phyloP scores from a whole-genome alignment of 441 rosid species.

The Iberis amara region DNA sequence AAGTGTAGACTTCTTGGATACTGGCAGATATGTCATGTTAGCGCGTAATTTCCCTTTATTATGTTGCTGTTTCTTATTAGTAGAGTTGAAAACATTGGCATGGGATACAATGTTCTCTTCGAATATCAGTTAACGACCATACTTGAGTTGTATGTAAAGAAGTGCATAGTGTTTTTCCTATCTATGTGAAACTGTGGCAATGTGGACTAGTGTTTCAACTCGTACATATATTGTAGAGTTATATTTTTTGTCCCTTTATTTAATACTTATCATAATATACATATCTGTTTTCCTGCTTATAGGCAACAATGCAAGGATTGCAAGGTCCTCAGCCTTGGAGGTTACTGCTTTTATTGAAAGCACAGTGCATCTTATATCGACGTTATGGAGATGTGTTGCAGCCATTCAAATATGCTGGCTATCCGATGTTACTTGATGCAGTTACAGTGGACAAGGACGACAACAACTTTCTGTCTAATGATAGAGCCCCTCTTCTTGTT shows the following conservation, averaged over 20 bases:
- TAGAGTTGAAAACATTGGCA: neutral
- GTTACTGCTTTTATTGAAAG: conserved; percentile 88
- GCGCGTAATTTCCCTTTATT: conserved; percentile 15
- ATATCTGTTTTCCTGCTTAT: conserved; percentile 26
- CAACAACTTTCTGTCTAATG: conserved; percentile 85
- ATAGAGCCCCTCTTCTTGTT: conserved; percentile 91
- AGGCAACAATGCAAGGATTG: conserved; percentile 99
- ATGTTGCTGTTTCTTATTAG: conserved; percentile 7
- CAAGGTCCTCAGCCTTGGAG: conserved; percentile 99
- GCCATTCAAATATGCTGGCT: conserved; percentile 99
- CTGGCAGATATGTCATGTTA: conserved; percentile 9
- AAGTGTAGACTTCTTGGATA: conserved; percentile 6
- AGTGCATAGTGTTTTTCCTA: conserved; percentile 7
- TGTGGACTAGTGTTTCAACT: conserved; percentile 7
- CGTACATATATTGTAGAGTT: conserved; percentile 9
- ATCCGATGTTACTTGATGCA: conserved; percentile 97
- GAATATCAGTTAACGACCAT: conserved; percentile 1
- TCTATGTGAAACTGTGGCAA: neutral
- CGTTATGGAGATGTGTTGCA: conserved; percentile 78
- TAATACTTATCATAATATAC: neutral
- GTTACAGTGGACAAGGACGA: conserved; percentile 91
- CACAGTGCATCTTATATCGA: conserved; percentile 94
- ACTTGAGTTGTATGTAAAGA: conserved; percentile 8
- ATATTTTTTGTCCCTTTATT: neutral
- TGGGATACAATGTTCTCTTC: neutral